phyloP scores from a whole-genome alignment of 2,329 filamentous ascomycete genomes.

The Xylariaceae sp. region DNA sequence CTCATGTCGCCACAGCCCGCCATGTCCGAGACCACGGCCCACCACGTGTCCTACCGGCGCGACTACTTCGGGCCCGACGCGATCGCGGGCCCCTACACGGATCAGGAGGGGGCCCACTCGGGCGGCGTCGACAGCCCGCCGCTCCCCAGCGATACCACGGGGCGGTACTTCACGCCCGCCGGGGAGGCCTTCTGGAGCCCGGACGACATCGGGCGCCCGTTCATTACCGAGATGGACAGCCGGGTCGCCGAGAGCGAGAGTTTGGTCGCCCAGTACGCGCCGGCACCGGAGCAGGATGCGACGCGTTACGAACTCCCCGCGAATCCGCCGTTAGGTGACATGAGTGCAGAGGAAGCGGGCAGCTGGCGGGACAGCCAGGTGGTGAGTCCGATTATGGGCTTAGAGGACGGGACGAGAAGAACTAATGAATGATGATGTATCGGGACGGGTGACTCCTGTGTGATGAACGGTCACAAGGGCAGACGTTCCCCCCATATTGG shows the following conservation, averaged over 20 bases:
- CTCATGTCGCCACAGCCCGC: not conserved
- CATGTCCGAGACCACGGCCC: conserved; percentile 3
- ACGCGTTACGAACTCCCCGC: conserved; percentile 1
- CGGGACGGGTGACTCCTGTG: too few species aligned
- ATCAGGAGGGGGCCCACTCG: not conserved
- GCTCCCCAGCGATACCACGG: conserved; percentile 21
- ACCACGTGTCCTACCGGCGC: not conserved
- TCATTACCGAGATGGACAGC: conserved; percentile 52
- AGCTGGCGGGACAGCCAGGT: conserved; percentile 3
- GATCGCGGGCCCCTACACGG: conserved; percentile 7
- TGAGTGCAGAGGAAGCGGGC: conserved; percentile 2
- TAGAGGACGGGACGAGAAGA: conserved; percentile 1
- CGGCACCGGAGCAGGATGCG: not conserved
- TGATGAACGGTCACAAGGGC: too few species aligned
- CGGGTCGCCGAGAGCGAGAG: conserved; percentile 10
- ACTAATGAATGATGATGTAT: too few species aligned
- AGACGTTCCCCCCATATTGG: not conserved
- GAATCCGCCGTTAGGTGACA: conserved; percentile 7
- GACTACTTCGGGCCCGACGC: conserved; percentile 26
- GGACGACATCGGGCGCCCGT: conserved; percentile 38
- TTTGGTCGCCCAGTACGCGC: conserved; percentile 10
- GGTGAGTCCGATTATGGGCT: not conserved
- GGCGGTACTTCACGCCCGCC: conserved; percentile 16
- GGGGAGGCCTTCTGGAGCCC: conserved; percentile 33
- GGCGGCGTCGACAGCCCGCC: not conserved